phyloP scores from a whole-genome alignment of 1,139 yeast genomes.

The Saccharomyces uvarum region DNA sequence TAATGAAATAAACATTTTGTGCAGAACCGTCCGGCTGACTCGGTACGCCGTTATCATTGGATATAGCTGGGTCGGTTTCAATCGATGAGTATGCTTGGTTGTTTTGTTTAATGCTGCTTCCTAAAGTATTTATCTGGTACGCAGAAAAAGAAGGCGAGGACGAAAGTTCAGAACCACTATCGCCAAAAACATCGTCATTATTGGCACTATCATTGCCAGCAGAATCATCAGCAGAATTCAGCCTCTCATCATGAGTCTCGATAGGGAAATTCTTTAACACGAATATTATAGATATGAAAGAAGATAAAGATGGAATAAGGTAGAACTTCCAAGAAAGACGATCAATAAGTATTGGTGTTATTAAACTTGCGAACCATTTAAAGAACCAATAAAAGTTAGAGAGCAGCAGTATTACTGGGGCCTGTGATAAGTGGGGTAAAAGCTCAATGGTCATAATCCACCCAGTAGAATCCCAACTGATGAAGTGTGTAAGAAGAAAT shows the following conservation, averaged over 20 bases:
- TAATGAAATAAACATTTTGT: neutral
- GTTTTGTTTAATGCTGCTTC: neutral
- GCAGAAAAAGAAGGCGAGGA: neutral
- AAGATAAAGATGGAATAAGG: neutral
- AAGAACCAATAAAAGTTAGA: neutral
- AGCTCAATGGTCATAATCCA: neutral
- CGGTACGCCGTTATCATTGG: neutral
- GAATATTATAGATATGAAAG: neutral
- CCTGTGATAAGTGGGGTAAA: neutral
- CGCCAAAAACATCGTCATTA: neutral
- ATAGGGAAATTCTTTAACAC: neutral
- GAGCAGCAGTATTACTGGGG: neutral
- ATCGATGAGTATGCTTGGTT: neutral
- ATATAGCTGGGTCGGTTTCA: neutral
- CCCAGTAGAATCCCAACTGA: neutral
- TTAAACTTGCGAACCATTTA: neutral
- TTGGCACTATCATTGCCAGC: neutral
- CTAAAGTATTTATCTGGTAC: neutral
- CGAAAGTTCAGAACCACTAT: neutral
- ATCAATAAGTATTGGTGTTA: neutral
- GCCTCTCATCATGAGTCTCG: neutral
- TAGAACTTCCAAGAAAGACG: neutral
- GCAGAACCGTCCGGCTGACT: neutral
- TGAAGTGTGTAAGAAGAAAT: neutral
- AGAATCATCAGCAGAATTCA: neutral